A percentile compares a stretch with the other conserved stretches of the same genome.
These are phyloP conservation scores for Stropharia rugosoannulata DNA, from an alignment of 768 basidiomycete species.

Conservation along the genomic window DNA sequence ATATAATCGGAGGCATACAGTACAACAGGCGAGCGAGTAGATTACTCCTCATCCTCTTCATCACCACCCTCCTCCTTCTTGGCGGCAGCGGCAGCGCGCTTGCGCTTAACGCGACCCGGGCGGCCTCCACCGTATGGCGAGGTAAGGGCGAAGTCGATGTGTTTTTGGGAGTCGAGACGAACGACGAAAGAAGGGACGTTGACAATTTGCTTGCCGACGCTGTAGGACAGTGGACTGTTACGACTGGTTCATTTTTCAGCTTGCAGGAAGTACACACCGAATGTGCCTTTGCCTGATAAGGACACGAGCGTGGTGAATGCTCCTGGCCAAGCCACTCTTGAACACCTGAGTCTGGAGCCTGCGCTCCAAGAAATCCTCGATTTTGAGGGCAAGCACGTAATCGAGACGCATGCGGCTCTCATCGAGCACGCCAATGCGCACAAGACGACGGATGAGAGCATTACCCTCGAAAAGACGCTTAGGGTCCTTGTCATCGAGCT, in stretches of 20 bases:
- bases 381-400: conserved; percentile 99
- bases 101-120: conserved; percentile 96
- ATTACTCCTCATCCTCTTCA: conserved; percentile 83
- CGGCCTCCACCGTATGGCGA: conserved; percentile 96
- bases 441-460: conserved; percentile 92
- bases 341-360: conserved; percentile 99
- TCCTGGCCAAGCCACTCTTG: conserved; percentile 97
- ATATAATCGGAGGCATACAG: conserved; percentile 22
- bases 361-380: conserved; percentile 99
- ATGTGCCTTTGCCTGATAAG: conserved; percentile 99
- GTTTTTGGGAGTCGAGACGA: conserved; percentile 98
- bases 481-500: conserved; percentile 99
- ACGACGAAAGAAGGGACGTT: conserved; percentile 99
- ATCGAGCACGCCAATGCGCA: conserved; percentile 99
- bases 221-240: conserved; percentile 23
- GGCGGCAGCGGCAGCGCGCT: conserved; percentile 91
- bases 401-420: conserved; percentile 99
- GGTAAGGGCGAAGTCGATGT: conserved; percentile 98
- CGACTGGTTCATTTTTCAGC: not conserved
- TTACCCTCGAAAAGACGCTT: conserved; percentile 99
- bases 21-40: conserved; percentile 19
- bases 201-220: conserved; percentile 98
- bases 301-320: conserved; percentile 97
- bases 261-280: conserved; percentile 54
- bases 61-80: conserved; percentile 90